Evolutionary conservation across 371 early-diverging fungal species (phyloP).

Genomic region (Mortierella sp.): DNA sequence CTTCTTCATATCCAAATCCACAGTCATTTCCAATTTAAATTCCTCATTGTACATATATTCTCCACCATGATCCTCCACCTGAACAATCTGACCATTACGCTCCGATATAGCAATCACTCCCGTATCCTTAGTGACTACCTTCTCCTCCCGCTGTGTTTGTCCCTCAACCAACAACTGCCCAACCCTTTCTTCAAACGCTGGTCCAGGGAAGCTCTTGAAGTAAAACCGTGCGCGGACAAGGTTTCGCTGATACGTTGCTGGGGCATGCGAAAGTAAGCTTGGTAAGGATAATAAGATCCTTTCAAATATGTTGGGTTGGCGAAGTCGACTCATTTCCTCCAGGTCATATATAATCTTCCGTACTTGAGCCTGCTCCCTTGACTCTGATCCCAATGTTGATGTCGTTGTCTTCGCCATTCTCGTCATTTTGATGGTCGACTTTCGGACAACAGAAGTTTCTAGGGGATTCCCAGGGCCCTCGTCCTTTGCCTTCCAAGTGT

Average conservation of each 20-base stretch:
- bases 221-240: slow-evolving; percentile 30
- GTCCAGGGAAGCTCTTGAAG: slow-evolving; percentile 40
- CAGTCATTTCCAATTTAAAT: no score
- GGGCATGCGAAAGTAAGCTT: slow-evolving; percentile 32
- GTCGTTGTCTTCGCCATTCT: no score
- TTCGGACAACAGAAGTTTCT: no score
- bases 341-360: slow-evolving; percentile 14
- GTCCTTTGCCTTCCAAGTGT: not conserved
- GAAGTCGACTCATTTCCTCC: slow-evolving; percentile 17
- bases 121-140: not conserved
- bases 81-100: not conserved
- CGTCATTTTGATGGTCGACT: not conserved
- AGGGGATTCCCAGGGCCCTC: not conserved
- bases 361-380: slow-evolving; percentile 12
- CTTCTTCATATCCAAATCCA: no score
- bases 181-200: slow-evolving; percentile 19
- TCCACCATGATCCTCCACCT: no score
- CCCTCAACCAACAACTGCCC: slow-evolving; percentile 4
- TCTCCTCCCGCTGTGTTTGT: not conserved
- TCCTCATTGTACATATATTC: no score
- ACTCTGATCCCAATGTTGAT: no score
- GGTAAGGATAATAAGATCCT: slow-evolving; percentile 17
- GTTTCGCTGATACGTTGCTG: slow-evolving; percentile 34
- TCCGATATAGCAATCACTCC: not conserved
- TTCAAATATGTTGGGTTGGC: slow-evolving; percentile 16